These are phyloP conservation scores for Nothophaeocryptopus gaeumannii DNA, from an alignment of 2,329 filamentous ascomycete species.

Conservation along the genomic window DNA sequence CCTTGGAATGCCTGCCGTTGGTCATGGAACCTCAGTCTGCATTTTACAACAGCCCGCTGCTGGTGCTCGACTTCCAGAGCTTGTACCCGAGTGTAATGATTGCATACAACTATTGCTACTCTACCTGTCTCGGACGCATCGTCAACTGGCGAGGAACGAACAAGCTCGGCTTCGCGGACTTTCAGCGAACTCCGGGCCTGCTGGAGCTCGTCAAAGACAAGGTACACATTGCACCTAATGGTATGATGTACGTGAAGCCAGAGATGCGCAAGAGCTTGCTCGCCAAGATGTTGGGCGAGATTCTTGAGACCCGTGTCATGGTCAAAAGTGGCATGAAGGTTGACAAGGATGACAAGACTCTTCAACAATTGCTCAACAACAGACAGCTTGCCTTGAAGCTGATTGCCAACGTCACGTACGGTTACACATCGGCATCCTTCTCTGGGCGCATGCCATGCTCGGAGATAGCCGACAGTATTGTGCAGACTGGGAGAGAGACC, in stretches of 20 bases:
- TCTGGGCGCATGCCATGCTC: slow-evolving; percentile 97
- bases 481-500: slow-evolving; percentile 91
- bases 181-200: slow-evolving; percentile 71
- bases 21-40: slow-evolving; percentile 97
- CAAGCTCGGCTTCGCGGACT: slow-evolving; percentile 93
- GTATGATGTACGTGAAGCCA: slow-evolving; percentile 89
- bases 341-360: slow-evolving; percentile 79
- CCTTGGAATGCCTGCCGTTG: slow-evolving; percentile 85
- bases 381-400: slow-evolving; percentile 90
- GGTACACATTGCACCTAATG: slow-evolving; percentile 91
- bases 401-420: slow-evolving; percentile 98
- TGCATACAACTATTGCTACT: slow-evolving; percentile 98
- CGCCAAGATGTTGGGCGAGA: slow-evolving; percentile 94
- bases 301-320: slow-evolving; percentile 94
- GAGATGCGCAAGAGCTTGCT: slow-evolving; percentile 84
- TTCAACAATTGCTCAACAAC: slow-evolving; percentile 89
- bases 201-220: slow-evolving; percentile 76
- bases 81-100: slow-evolving; percentile 98
- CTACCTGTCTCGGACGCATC: slow-evolving; percentile 86
- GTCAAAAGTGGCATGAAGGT: slow-evolving; percentile 95
- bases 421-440: slow-evolving; percentile 94
- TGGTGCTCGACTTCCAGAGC: slow-evolving; percentile 94
- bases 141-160: slow-evolving; percentile 83
- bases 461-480: slow-evolving; percentile 96
- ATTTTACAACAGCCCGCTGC: slow-evolving; percentile 83